These are phyloP conservation scores for Wickerhamiella allomyrinae DNA, from an alignment of 805 yeast genomes.

Conservation along the genomic window DNA sequence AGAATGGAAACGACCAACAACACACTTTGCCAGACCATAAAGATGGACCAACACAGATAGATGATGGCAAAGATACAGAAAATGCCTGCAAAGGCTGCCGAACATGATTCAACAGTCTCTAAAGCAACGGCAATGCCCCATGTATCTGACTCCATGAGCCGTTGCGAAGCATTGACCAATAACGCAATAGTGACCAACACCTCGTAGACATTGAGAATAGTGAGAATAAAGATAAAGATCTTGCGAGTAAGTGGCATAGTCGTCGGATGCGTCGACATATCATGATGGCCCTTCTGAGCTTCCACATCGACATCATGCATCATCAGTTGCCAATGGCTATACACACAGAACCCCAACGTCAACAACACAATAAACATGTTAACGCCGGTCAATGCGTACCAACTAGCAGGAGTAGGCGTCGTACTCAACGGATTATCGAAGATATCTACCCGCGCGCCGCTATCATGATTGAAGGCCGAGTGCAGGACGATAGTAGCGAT, in stretches of 20 bases:
- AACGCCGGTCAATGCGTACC: conserved; percentile 13
- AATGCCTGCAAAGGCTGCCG: conserved; percentile 14
- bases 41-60: conserved; percentile 10
- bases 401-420: conserved; percentile 1
- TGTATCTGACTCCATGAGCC: conserved; percentile 6
- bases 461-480: conserved; percentile 3
- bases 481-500: conserved; percentile 9
- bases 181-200: conserved; percentile 11
- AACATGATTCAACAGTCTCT: conserved; percentile 13
- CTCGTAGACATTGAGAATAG: conserved; percentile 1
- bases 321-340: not conserved
- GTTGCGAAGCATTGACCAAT: conserved; percentile 12
- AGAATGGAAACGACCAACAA: conserved; percentile 15
- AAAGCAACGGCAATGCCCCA: conserved; percentile 6
- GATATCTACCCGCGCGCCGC: not conserved
- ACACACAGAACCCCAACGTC: not conserved
- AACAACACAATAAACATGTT: conserved; percentile 7
- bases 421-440: not conserved
- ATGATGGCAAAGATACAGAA: conserved; percentile 5
- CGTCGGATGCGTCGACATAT: not conserved
- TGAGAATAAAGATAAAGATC: conserved; percentile 5
- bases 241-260: conserved; percentile 3
- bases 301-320: not conserved
- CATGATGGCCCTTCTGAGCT: not conserved
- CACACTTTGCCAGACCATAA: conserved; percentile 17